Percentiles rank a stretch among this genome's conserved stretches.
phyloP scores from a whole-genome alignment of 768 basidiomycete species.

The Pleurotus platypus region DNA sequence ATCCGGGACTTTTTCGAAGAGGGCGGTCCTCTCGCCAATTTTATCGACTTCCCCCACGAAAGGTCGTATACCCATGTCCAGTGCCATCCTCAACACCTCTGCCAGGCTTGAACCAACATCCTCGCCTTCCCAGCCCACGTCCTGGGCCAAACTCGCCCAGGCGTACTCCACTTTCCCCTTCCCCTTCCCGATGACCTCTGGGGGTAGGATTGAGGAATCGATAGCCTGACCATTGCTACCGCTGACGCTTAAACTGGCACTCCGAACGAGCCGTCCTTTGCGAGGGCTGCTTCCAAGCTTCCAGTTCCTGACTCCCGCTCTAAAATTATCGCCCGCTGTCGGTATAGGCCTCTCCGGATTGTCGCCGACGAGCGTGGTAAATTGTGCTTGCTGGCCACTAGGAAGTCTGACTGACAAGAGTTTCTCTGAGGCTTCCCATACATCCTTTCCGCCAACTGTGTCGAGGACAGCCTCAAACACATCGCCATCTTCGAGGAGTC shows the following conservation, averaged over 20 bases:
- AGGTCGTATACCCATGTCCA: conserved; percentile 34
- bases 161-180: conserved; percentile 62
- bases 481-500: conserved; percentile 48
- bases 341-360: conserved; percentile 61
- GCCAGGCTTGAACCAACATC: conserved; percentile 56
- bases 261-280: conserved; percentile 14
- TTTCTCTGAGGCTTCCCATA: conserved; percentile 72
- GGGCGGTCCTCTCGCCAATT: not conserved
- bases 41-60: not conserved
- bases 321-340: conserved; percentile 68
- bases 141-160: conserved; percentile 79
- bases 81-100: conserved; percentile 35
- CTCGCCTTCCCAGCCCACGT: conserved; percentile 81
- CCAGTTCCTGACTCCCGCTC: conserved; percentile 66
- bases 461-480: conserved; percentile 81
- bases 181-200: conserved; percentile 15
- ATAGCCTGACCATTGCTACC: not conserved
- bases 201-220: conserved; percentile 7
- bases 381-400: conserved; percentile 41
- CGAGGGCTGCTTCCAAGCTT: conserved; percentile 24
- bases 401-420: conserved; percentile 35
- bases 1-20: not conserved
- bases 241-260: not conserved
- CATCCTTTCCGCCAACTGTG: conserved; percentile 73
- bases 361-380: conserved; percentile 82